Percentiles rank a stretch among this genome's conserved stretches.
phyloP scores from a whole-genome alignment of 495 filamentous ascomycete species.

The Tuber indicum region DNA sequence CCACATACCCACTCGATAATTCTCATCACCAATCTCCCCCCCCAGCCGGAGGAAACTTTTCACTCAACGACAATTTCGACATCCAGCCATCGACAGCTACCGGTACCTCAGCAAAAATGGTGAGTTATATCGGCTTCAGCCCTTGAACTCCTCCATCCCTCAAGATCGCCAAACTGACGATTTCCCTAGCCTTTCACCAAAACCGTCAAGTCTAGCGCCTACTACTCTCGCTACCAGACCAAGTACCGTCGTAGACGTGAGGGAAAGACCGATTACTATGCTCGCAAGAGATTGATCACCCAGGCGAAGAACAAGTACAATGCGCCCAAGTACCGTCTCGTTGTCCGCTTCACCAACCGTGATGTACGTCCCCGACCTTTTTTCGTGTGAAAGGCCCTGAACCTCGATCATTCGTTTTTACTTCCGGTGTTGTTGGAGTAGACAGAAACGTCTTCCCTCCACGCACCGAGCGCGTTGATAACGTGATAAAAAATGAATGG shows the following conservation, averaged over 20 bases:
- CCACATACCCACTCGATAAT: neutral
- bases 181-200: slow-evolving; percentile 77
- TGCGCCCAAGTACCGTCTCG: slow-evolving; percentile 97
- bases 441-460: slow-evolving; percentile 23
- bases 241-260: slow-evolving; percentile 96
- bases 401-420: slow-evolving; percentile 33
- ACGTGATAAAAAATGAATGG: slow-evolving; percentile 27
- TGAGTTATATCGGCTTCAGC: neutral
- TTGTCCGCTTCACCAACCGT: slow-evolving; percentile 99
- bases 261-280: slow-evolving; percentile 99
- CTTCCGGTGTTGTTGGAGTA: slow-evolving; percentile 5
- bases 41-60: neutral
- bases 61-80: neutral
- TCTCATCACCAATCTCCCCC: neutral
- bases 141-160: neutral
- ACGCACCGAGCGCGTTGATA: slow-evolving; percentile 13
- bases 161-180: neutral
- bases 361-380: slow-evolving; percentile 48
- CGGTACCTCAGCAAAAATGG: neutral
- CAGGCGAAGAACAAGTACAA: slow-evolving; percentile 99
- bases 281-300: slow-evolving; percentile 97
- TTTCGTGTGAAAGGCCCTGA: slow-evolving; percentile 13
- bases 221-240: slow-evolving; percentile 97
- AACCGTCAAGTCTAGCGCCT: slow-evolving; percentile 89
- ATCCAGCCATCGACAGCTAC: neutral